phyloP scores from a whole-genome alignment of 805 yeast species.

The Wickerhamomyces canadensis region DNA sequence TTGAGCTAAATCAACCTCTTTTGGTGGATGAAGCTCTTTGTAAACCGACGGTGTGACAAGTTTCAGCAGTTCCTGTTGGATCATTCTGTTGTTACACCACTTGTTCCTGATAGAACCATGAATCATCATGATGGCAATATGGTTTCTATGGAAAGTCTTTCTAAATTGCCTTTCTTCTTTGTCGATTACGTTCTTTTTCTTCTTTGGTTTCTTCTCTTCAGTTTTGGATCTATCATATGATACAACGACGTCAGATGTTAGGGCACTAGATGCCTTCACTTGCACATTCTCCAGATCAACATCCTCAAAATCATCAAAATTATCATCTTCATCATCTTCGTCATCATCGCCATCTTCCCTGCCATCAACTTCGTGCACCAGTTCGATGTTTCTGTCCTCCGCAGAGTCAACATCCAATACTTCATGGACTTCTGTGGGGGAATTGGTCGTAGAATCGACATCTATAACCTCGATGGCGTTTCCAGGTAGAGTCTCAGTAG shows the following conservation, averaged over 20 bases:
- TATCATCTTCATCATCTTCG: constrained; percentile 30
- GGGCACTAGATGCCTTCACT: constrained; percentile 14
- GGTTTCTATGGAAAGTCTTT: constrained; percentile 49
- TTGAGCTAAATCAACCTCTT: constrained; percentile 31
- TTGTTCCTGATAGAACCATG: constrained; percentile 67
- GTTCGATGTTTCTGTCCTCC: constrained; percentile 8
- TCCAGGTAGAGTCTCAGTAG: neutral
- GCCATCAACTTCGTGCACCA: constrained; percentile 1
- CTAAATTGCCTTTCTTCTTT: constrained; percentile 54
- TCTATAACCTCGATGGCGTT: constrained; percentile 1
- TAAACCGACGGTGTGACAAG: constrained; percentile 43
- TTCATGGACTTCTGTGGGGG: no score
- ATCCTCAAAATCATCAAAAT: constrained; percentile 22
- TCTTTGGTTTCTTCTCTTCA: constrained; percentile 20
- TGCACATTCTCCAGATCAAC: constrained; percentile 18
- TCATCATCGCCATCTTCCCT: constrained; percentile 33
- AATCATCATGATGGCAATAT: constrained; percentile 50
- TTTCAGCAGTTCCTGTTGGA: constrained; percentile 36
- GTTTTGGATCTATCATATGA: constrained; percentile 8
- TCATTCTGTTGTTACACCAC: constrained; percentile 57
- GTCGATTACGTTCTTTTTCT: constrained; percentile 31
- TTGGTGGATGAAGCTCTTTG: constrained; percentile 43
- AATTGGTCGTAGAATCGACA: neutral
- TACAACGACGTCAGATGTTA: constrained; percentile 14
- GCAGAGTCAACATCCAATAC: no score